These are phyloP conservation scores for Fraxinus latifolia DNA, from an alignment of 305 asterid genomes.

Conservation along the genomic window DNA sequence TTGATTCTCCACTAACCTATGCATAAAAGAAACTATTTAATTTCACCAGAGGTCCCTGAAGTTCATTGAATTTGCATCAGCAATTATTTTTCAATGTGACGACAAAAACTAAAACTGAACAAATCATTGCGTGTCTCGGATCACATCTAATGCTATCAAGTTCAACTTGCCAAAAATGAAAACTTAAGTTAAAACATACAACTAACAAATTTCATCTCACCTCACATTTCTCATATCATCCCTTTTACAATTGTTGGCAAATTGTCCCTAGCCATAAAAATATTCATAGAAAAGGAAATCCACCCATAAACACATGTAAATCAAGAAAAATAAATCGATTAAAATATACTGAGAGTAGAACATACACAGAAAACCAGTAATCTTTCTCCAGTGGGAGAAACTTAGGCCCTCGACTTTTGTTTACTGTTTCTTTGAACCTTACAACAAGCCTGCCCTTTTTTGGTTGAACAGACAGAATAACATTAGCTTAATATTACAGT, in stretches of 20 bases:
- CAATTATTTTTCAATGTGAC: no score
- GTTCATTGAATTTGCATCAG: no score
- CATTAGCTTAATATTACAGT: conserved; percentile 30
- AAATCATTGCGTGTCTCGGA: not conserved
- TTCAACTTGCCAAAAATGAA: not conserved
- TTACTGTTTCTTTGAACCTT: not conserved
- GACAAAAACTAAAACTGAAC: no score
- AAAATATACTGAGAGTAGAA: not conserved
- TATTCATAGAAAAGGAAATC: not conserved
- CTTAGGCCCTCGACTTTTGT: not conserved
- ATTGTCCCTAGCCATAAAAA: not conserved
- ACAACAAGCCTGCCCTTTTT: not conserved
- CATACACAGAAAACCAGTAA: not conserved
- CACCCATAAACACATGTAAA: not conserved
- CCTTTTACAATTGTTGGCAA: not conserved
- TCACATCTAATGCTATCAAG: not conserved
- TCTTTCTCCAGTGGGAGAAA: not conserved
- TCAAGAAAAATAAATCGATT: not conserved
- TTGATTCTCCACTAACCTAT: no score
- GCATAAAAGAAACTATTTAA: no score
- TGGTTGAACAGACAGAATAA: conserved; percentile 17
- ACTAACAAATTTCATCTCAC: not conserved
- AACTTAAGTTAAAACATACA: no score
- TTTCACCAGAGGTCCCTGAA: no score
- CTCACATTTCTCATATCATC: no score